These are phyloP conservation scores for Blastobotrys peoriensis DNA, from an alignment of 805 yeast genomes.

Conservation along the genomic window DNA sequence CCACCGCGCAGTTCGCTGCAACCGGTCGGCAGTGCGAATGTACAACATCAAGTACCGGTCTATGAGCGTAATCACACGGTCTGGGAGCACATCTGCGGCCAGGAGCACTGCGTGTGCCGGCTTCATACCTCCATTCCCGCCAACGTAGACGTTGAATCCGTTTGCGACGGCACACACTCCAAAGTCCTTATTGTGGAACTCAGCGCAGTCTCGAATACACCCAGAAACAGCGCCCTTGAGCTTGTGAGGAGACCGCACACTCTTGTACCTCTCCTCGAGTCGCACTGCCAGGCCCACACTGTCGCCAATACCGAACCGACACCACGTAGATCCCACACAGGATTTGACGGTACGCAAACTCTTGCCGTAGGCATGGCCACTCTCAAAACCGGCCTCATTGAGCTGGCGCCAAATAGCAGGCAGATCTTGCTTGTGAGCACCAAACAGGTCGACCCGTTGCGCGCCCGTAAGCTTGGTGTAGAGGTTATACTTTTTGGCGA, in stretches of 20 bases:
- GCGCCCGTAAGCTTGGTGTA: too few species aligned
- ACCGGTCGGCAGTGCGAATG: conserved; percentile 34
- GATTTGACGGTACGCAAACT: conserved; percentile 34
- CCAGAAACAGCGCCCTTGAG: conserved; percentile 37
- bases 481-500: too few species aligned
- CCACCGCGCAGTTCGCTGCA: conserved; percentile 37
- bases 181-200: conserved; percentile 35
- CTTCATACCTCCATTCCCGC: conserved; percentile 38
- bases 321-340: conserved; percentile 37
- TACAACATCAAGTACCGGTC: conserved; percentile 37
- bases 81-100: conserved; percentile 32
- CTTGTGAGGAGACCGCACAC: conserved; percentile 35
- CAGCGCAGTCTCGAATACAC: conserved; percentile 36
- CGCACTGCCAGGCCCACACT: conserved; percentile 36
- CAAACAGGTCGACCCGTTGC: too few species aligned
- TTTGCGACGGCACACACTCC: conserved; percentile 35
- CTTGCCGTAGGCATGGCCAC: conserved; percentile 37
- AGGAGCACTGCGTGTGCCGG: conserved; percentile 35
- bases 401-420: too few species aligned
- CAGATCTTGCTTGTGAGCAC: too few species aligned
- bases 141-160: conserved; percentile 35
- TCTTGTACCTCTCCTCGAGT: conserved; percentile 35
- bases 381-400: too few species aligned
- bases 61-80: conserved; percentile 32
- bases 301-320: conserved; percentile 36